These are phyloP conservation scores for Orychophragmus violaceus DNA, from an alignment of 345 rosid species.

Conservation along the genomic window DNA sequence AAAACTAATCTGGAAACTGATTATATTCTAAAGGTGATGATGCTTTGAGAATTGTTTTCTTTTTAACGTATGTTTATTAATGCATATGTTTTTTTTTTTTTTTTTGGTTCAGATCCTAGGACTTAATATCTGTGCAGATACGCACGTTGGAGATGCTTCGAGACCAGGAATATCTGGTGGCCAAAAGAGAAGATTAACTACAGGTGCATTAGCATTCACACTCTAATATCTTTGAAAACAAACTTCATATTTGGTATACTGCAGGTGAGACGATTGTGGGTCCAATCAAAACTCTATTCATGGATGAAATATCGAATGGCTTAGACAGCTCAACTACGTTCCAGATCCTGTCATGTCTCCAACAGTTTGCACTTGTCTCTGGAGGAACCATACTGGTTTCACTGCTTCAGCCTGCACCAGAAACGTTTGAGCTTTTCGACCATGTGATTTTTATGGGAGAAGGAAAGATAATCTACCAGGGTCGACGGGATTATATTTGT, in stretches of 20 bases:
- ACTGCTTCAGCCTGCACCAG: slow-evolving; percentile 83
- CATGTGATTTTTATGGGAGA: slow-evolving; percentile 73
- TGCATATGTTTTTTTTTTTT: neutral
- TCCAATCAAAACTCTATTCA: slow-evolving; percentile 67
- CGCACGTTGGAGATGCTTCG: slow-evolving; percentile 31
- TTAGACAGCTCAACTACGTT: slow-evolving; percentile 78
- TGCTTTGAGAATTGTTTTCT: neutral
- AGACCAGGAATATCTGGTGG: slow-evolving; percentile 46
- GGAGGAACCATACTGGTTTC: slow-evolving; percentile 70
- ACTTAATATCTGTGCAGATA: slow-evolving; percentile 37
- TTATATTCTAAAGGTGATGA: slow-evolving; percentile 35
- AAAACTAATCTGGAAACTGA: slow-evolving; percentile 39
- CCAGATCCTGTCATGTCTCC: slow-evolving; percentile 68
- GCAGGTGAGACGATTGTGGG: slow-evolving; percentile 82
- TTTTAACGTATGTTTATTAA: neutral
- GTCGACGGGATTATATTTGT: slow-evolving; percentile 58
- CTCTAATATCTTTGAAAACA: neutral
- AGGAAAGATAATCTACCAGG: slow-evolving; percentile 72
- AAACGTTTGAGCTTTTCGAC: slow-evolving; percentile 68
- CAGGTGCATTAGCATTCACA: slow-evolving; percentile 26
- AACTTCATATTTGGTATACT: neutral
- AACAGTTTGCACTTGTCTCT: slow-evolving; percentile 51
- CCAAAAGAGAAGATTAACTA: slow-evolving; percentile 39
- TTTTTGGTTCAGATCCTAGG: slow-evolving; percentile 36
- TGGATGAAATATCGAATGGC: slow-evolving; percentile 90